Conservation (phyloP, 2,329 filamentous ascomycete genomes). For the Knoxdaviesia proteae region DNA sequence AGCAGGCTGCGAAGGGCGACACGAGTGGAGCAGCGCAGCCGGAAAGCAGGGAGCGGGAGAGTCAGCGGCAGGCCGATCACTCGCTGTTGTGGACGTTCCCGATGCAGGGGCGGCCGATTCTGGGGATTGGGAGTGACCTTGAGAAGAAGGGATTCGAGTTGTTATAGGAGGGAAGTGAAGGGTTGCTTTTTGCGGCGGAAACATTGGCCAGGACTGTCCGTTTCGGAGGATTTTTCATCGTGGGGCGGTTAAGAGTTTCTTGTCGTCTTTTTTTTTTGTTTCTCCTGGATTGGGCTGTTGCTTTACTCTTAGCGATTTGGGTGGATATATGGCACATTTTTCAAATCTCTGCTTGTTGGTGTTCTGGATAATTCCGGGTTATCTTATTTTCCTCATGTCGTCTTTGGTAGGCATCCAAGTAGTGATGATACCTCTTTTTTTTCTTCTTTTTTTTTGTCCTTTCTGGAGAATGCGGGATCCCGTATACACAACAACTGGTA, state of each 20-base stretch:
- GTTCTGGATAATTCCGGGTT: background rate
- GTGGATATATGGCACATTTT: too few relatives aligned
- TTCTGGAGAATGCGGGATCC: too few relatives aligned
- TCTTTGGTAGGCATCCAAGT: background rate
- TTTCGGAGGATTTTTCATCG: too few relatives aligned
- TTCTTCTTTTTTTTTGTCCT: background rate
- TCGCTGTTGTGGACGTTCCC: slow-evolving; percentile 41
- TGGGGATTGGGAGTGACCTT: slow-evolving; percentile 24
- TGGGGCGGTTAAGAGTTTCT: too few relatives aligned
- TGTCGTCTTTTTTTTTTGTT: background rate
- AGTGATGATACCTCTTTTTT: background rate
- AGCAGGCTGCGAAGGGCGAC: slow-evolving; percentile 15
- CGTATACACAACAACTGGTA: too few relatives aligned
- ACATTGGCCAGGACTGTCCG: background rate
- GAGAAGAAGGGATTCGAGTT: slow-evolving; percentile 30
- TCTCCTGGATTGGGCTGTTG: too few relatives aligned
- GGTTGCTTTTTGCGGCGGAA: background rate
- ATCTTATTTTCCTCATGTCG: background rate
- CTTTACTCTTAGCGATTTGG: too few relatives aligned
- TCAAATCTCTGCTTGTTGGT: too few relatives aligned
- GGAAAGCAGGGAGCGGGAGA: background rate
- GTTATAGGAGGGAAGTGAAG: slow-evolving; percentile 8
- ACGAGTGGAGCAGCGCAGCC: slow-evolving; percentile 7
- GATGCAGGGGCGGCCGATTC: slow-evolving; percentile 34
- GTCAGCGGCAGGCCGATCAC: slow-evolving; percentile 16